Evolutionary conservation across 768 basidiomycete species (phyloP), one percentile per base, ranked within the genome.

Genomic region (Cubamyces sp.): DNA sequence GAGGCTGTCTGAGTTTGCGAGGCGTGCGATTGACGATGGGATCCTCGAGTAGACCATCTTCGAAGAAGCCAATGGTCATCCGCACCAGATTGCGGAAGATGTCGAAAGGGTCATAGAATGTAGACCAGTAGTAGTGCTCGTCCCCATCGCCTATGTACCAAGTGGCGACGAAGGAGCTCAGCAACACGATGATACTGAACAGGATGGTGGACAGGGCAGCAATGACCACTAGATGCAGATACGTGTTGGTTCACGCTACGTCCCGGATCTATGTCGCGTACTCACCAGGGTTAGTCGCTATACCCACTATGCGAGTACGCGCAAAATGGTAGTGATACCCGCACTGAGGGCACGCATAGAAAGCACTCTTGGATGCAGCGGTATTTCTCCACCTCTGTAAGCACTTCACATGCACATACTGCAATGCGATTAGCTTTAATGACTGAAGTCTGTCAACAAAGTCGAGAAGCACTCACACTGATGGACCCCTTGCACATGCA

Each of bases 381-480:
- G 80, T 77, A 41, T 80, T 86, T 60, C 92, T 80, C 92, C 92
- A 94, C 55, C 76, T 80, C 64, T 91, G 85, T 5, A 93, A 80
- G 69, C 91, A 93, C 68, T 84, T 84, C 52, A 93, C 80, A 74
- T 94, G 92, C 37, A 93, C 91, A 71, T 86, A 85, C 91, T 92
- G 43, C 54, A 47, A 55, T 64, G 57, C 66, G 74, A 45, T 71
- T 41, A 7, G n/a, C 45, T 25, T 53, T 1, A 26, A 30, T 21
- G 12, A 30, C 23, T 54, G 40, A 42, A 26, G 21, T 62, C 50
- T 21, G 30, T 16, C 47, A 4, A 5, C 50, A 47, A 54, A 23
- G 28, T 41, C 9, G 51, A 7, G 48, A 47, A 42, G 26, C 54
- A 74, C 79, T 65, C 67, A 86, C 84, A 62, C 87, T 88, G 62